These are phyloP conservation scores for Chloris gayana DNA, from an alignment of 176 grass and related monocot species.

Conservation along the genomic window DNA sequence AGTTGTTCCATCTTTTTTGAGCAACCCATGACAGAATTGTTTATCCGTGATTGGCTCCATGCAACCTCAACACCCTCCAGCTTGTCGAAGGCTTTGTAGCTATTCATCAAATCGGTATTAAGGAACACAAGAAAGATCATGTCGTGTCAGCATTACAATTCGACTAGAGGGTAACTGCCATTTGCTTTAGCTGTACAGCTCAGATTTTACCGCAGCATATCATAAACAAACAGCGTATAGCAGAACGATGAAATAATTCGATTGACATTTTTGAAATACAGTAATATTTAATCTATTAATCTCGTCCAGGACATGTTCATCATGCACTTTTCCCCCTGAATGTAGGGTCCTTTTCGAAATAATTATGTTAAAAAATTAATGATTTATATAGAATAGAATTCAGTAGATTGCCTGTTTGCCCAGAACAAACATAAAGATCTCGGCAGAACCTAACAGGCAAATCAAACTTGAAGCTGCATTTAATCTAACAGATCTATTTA, in stretches of 20 bases:
- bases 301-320: background rate
- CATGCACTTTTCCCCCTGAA: background rate
- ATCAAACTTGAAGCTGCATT: background rate
- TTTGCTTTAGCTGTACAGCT: background rate
- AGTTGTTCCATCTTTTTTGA: slow-evolving; percentile 49
- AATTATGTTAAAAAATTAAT: too few relatives aligned
- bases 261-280: background rate
- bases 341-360: background rate
- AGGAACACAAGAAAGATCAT: slow-evolving; percentile 27
- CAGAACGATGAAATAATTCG: background rate
- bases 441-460: background rate
- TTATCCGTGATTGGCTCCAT: slow-evolving; percentile 51
- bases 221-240: background rate
- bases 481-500: background rate
- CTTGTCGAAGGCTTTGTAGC: slow-evolving; percentile 64
- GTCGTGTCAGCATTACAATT: background rate
- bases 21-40: slow-evolving; percentile 47
- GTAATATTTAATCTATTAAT: background rate
- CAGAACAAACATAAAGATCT: background rate
- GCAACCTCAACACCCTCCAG: slow-evolving; percentile 63
- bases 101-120: slow-evolving; percentile 34
- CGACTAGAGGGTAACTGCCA: background rate
- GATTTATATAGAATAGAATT: background rate
- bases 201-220: background rate
- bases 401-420: too few relatives aligned